phyloP scores from a whole-genome alignment of 108 stramenopile species.

The Mayamaea pseudoterrestris region DNA sequence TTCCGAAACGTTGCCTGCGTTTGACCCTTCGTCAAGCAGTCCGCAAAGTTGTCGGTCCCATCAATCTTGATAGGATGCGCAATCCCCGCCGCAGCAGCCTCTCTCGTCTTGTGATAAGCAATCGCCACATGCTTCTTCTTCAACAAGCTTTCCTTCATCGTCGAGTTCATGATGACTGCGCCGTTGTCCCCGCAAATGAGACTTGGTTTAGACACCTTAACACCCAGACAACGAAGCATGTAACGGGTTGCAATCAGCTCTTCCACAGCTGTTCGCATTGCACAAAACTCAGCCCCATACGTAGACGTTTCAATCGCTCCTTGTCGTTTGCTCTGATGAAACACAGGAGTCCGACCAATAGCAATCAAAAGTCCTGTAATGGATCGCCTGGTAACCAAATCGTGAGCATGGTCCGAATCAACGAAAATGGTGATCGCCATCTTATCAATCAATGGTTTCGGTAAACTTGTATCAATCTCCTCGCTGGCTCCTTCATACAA shows the following conservation, averaged over 20 bases:
- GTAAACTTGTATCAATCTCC: constrained; percentile 1
- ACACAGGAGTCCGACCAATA: constrained; percentile 9
- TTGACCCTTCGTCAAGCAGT: constrained; percentile 9
- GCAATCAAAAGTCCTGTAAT: constrained; percentile 9
- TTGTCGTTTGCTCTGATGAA: constrained; percentile 20
- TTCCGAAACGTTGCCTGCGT: too few relatives aligned
- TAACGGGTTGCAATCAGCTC: constrained; percentile 9
- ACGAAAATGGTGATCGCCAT: constrained; percentile 1
- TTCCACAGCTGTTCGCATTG: constrained; percentile 16
- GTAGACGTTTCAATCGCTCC: constrained; percentile 25
- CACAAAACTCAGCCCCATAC: constrained; percentile 29
- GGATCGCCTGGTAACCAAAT: constrained; percentile 6
- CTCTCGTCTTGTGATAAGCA: constrained; percentile 8
- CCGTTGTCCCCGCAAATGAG: constrained; percentile 30
- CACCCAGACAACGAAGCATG: constrained; percentile 18
- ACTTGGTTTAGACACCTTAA: constrained; percentile 11
- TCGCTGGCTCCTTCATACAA: neutral
- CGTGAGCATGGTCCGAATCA: constrained; percentile 13
- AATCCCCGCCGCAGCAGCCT: constrained; percentile 7
- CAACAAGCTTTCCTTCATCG: neutral
- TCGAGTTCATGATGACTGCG: constrained; percentile 15
- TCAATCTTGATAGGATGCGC: neutral
- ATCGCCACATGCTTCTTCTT: constrained; percentile 11
- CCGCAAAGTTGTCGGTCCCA: constrained; percentile 7
- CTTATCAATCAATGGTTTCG: neutral